These are phyloP conservation scores for Phaeophleospora eucalypticola DNA, from an alignment of 2,329 filamentous ascomycete species.

Conservation along the genomic window DNA sequence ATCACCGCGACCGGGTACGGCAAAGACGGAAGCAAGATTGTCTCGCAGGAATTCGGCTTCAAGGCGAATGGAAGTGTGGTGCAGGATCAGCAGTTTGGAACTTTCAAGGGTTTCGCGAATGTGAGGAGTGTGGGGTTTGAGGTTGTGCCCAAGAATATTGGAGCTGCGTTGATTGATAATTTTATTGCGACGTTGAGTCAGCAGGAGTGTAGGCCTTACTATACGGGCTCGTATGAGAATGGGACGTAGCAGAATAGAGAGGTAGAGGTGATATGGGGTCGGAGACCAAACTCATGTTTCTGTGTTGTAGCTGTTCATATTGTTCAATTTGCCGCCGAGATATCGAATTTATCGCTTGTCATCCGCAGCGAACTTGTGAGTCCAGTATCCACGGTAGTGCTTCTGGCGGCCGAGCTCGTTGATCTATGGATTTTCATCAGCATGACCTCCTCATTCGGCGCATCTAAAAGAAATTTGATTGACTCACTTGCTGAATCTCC, in stretches of 20 bases:
- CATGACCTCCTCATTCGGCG: not conserved
- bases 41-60: conserved; percentile 14
- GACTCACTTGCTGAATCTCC: conserved; percentile 48
- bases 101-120: conserved; percentile 12
- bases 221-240: conserved; percentile 13
- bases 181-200: conserved; percentile 17
- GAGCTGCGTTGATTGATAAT: conserved; percentile 15
- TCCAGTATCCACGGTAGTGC: conserved; percentile 52
- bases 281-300: too few relatives aligned
- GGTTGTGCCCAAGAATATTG: not conserved
- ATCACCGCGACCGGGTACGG: conserved; percentile 14
- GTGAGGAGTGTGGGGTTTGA: conserved; percentile 13
- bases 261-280: too few relatives aligned
- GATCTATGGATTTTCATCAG: conserved; percentile 35
- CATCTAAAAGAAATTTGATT: not conserved
- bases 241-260: too few relatives aligned
- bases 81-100: conserved; percentile 15
- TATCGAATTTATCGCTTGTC: conserved; percentile 38
- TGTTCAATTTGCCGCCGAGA: too few relatives aligned
- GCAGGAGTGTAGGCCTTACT: conserved; percentile 9
- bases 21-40: conserved; percentile 4
- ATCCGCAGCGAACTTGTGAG: conserved; percentile 43
- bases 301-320: too few relatives aligned
- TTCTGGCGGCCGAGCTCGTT: conserved; percentile 46
- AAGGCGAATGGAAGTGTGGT: conserved; percentile 15